These are phyloP conservation scores for Corynespora cassiicola DNA, from an alignment of 2,329 filamentous ascomycete genomes.

Conservation along the genomic window DNA sequence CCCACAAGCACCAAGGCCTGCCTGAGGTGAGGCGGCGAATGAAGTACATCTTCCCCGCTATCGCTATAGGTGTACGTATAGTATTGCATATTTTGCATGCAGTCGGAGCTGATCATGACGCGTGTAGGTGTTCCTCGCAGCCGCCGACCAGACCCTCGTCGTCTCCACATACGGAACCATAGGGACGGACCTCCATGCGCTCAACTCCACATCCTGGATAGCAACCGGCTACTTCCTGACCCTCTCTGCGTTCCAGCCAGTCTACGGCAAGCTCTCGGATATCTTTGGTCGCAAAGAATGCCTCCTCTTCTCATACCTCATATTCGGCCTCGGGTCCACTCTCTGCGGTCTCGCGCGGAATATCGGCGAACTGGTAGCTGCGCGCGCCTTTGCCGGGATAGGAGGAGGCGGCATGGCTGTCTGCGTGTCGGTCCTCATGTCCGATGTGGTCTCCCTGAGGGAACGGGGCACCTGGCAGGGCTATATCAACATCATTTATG, in stretches of 20 bases:
- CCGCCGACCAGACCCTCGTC: conserved; percentile 77
- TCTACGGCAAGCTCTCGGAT: conserved; percentile 74
- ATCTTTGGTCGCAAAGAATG: conserved; percentile 74
- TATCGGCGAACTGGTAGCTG: conserved; percentile 70
- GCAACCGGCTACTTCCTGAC: conserved; percentile 74
- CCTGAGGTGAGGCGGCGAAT: conserved; percentile 59
- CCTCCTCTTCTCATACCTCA: conserved; percentile 67
- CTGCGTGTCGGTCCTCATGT: conserved; percentile 72
- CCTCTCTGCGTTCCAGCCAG: conserved; percentile 75
- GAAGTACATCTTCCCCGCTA: conserved; percentile 65
- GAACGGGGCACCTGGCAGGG: conserved; percentile 78
- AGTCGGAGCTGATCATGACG: conserved; percentile 1
- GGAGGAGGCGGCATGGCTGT: conserved; percentile 77
- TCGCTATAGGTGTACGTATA: conserved; percentile 66
- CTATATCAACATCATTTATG: conserved; percentile 74
- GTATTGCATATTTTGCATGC: not conserved
- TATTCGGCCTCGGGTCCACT: conserved; percentile 71
- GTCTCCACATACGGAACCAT: conserved; percentile 81
- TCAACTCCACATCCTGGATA: conserved; percentile 79
- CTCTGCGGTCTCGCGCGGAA: conserved; percentile 68
- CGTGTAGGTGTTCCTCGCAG: conserved; percentile 71
- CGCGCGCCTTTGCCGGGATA: conserved; percentile 68
- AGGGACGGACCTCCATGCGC: conserved; percentile 74
- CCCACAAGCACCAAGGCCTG: conserved; percentile 51
- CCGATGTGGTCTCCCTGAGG: conserved; percentile 72